Evolutionary conservation across 1,139 yeast species (phyloP).

Genomic region (Torulaspora globosa): DNA sequence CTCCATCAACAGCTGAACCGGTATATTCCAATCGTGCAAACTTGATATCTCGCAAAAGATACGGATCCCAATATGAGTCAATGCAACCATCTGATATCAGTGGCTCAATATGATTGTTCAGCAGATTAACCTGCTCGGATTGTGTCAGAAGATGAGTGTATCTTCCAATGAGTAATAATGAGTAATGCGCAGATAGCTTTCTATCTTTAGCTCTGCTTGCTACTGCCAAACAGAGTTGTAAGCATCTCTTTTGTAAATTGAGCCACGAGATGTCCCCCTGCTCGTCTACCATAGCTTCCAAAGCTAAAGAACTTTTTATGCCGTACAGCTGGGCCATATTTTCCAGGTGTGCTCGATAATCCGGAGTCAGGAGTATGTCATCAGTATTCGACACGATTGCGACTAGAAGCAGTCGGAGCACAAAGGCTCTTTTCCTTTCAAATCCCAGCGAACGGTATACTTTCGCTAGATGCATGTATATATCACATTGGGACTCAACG

Average conservation of each 20-base stretch:
- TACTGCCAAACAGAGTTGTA: slow-evolving; percentile 52
- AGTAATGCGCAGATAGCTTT: slow-evolving; percentile 45
- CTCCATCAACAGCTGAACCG: slow-evolving; percentile 8
- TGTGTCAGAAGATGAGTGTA: slow-evolving; percentile 49
- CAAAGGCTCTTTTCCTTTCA: slow-evolving; percentile 63
- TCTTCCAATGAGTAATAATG: slow-evolving; percentile 52
- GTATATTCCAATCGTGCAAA: slow-evolving; percentile 32
- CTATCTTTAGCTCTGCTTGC: slow-evolving; percentile 51
- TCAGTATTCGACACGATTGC: slow-evolving; percentile 45
- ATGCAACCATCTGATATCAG: slow-evolving; percentile 24
- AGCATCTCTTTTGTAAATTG: slow-evolving; percentile 52
- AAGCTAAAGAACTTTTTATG: slow-evolving; percentile 34
- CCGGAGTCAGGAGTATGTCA: slow-evolving; percentile 27
- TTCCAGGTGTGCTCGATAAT: slow-evolving; percentile 40
- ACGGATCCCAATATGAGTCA: slow-evolving; percentile 65
- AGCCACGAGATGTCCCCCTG: slow-evolving; percentile 46
- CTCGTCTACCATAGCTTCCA: slow-evolving; percentile 22
- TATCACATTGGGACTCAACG: slow-evolving; percentile 51
- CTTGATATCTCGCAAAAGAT: slow-evolving; percentile 51
- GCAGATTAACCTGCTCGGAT: slow-evolving; percentile 45
- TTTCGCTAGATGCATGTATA: slow-evolving; percentile 64
- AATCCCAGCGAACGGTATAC: slow-evolving; percentile 61
- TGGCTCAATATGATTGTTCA: slow-evolving; percentile 30
- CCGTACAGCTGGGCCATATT: slow-evolving; percentile 45
- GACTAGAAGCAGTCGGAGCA: slow-evolving; percentile 57